phyloP scores from a whole-genome alignment of 352 stramenopile species.

The Phytophthora meadii region DNA sequence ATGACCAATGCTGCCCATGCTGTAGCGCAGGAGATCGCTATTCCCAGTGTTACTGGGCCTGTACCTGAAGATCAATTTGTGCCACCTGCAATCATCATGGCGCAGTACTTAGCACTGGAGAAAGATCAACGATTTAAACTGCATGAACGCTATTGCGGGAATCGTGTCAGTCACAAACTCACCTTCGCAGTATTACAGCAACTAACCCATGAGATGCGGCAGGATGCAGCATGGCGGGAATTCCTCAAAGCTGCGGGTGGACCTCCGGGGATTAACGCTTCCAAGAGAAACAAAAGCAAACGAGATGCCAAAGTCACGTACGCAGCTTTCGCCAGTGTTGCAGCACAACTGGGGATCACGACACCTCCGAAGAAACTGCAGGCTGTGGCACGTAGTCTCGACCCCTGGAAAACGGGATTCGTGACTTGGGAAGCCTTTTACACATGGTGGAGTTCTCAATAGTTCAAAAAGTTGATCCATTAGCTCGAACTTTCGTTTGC shows the following conservation, averaged over 20 bases:
- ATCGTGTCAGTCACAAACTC: conserved; percentile 67
- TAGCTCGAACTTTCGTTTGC: too few species aligned
- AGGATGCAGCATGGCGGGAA: conserved; percentile 60
- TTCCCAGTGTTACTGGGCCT: conserved; percentile 41
- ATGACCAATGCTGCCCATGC: conserved; percentile 63
- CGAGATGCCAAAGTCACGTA: conserved; percentile 47
- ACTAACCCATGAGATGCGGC: conserved; percentile 67
- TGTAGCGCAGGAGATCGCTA: conserved; percentile 58
- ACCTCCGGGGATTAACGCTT: not conserved
- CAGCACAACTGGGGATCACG: conserved; percentile 43
- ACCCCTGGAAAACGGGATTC: conserved; percentile 58
- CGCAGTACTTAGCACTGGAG: conserved; percentile 62
- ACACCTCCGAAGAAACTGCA: conserved; percentile 61
- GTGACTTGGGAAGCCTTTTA: conserved; percentile 74
- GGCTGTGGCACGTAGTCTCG: conserved; percentile 45
- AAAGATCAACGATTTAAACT: conserved; percentile 58
- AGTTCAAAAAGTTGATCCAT: conserved; percentile 2
- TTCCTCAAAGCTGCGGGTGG: conserved; percentile 47
- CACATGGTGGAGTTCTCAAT: conserved; percentile 61
- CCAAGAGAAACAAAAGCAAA: conserved; percentile 35
- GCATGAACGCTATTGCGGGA: conserved; percentile 63
- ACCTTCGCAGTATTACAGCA: conserved; percentile 70
- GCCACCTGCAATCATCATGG: conserved; percentile 61
- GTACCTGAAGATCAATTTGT: conserved; percentile 44
- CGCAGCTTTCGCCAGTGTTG: conserved; percentile 55